Conservation (phyloP, 257 asterid genomes). For the Phtheirospermum japonicum region DNA sequence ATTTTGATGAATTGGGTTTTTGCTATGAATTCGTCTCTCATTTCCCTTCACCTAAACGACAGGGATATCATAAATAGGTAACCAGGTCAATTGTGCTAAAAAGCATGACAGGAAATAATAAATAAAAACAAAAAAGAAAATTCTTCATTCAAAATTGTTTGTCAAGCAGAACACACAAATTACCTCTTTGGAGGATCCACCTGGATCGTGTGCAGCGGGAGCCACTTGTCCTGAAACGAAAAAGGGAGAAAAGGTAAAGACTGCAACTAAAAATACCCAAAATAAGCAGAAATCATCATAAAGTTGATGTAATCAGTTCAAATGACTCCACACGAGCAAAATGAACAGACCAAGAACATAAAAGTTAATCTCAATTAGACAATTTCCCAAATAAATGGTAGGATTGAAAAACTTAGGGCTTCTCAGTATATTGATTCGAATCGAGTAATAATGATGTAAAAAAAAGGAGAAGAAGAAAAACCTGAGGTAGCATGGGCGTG, state of each 20-base stretch:
- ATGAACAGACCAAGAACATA: constrained; percentile 5
- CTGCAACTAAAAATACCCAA: constrained; percentile 7
- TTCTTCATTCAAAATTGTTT: too few relatives aligned
- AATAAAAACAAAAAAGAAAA: too few relatives aligned
- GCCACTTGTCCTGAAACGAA: constrained; percentile 42
- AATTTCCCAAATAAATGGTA: neutral
- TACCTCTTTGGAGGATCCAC: constrained; percentile 67
- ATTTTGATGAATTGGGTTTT: constrained; percentile 28
- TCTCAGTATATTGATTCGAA: constrained; percentile 4
- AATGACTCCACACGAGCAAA: constrained; percentile 9
- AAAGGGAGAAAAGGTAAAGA: neutral
- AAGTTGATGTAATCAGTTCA: constrained; percentile 10
- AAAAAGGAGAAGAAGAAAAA: constrained; percentile 14
- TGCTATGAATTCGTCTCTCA: constrained; percentile 30
- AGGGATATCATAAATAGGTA: neutral
- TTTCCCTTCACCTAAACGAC: constrained; percentile 47
- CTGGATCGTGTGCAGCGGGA: constrained; percentile 35
- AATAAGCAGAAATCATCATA: neutral
- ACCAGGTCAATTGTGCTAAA: neutral
- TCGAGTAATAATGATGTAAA: neutral
- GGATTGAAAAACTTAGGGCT: constrained; percentile 21
- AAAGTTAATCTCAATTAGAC: constrained; percentile 17
- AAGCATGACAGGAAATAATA: neutral
- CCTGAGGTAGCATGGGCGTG: constrained; percentile 35
- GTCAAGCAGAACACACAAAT: too few relatives aligned